Conservation (phyloP, 2,329 filamentous ascomycete genomes). For the Neofusicoccum kwambonambiense region DNA sequence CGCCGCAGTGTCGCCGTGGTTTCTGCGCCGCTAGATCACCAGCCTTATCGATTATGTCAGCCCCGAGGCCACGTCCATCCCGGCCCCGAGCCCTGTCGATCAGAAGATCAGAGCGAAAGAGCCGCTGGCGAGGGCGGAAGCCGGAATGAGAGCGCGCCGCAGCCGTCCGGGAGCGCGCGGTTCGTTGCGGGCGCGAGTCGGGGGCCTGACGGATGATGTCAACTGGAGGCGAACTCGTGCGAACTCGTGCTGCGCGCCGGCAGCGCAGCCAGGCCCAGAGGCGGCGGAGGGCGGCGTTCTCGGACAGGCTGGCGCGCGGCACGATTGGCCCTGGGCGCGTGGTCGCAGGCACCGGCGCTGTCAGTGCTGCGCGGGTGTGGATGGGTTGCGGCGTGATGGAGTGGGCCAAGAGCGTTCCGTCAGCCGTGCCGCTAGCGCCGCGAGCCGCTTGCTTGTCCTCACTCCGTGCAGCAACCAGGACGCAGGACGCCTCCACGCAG, state of each 20-base stretch:
- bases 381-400: background rate
- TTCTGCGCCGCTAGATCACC: background rate
- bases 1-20: constrained; percentile 7
- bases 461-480: too few relatives aligned
- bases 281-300: background rate
- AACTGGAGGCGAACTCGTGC: background rate
- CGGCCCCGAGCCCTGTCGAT: constrained; percentile 13
- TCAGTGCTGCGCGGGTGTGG: background rate
- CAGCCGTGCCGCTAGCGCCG: constrained; percentile 17
- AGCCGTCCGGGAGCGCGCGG: background rate
- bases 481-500: too few relatives aligned
- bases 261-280: too few relatives aligned
- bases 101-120: constrained; percentile 16
- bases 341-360: background rate
- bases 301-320: background rate
- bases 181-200: background rate
- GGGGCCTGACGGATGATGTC: constrained; percentile 5
- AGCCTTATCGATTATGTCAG: constrained; percentile 15
- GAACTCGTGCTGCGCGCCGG: too few relatives aligned
- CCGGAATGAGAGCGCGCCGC: background rate
- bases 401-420: background rate
- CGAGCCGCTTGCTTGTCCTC: background rate
- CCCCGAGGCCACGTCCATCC: background rate
- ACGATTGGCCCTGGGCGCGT: background rate
- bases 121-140: background rate